These are phyloP conservation scores for Aspergillus taichungensis DNA, from an alignment of 495 filamentous ascomycete genomes.

Conservation along the genomic window DNA sequence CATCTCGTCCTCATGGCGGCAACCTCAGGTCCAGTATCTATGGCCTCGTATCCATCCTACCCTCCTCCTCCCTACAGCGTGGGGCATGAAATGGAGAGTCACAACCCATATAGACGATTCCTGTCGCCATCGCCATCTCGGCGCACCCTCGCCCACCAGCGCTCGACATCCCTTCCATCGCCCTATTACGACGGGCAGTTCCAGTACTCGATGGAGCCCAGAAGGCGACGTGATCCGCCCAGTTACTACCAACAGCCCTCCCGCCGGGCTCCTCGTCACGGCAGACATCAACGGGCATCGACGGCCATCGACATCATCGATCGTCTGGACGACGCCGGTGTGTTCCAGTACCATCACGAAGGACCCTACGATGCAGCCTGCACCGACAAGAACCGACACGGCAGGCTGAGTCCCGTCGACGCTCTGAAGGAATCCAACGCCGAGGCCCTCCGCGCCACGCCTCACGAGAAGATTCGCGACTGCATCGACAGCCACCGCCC, in stretches of 20 bases:
- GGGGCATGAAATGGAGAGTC: constrained; percentile 16
- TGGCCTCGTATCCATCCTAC: constrained; percentile 5
- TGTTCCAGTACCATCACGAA: constrained; percentile 72
- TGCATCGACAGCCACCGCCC: constrained; percentile 67
- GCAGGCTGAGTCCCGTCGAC: constrained; percentile 59
- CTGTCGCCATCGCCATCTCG: constrained; percentile 23
- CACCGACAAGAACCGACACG: constrained; percentile 57
- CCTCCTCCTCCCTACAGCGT: constrained; percentile 1
- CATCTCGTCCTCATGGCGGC: constrained; percentile 1
- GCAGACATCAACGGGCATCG: constrained; percentile 15
- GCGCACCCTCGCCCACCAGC: constrained; percentile 14
- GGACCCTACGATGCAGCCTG: constrained; percentile 87
- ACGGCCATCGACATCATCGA: constrained; percentile 76
- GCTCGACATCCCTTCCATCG: constrained; percentile 24
- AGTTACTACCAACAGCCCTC: constrained; percentile 10
- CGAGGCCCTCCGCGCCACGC: constrained; percentile 76
- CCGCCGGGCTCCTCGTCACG: constrained; percentile 10
- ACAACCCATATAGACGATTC: constrained; percentile 32
- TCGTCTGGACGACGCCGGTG: constrained; percentile 55
- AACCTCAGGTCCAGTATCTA: background rate
- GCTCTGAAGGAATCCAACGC: constrained; percentile 66
- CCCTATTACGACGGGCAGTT: constrained; percentile 21
- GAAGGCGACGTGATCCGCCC: constrained; percentile 12
- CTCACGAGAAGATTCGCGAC: constrained; percentile 69
- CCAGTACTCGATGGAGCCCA: constrained; percentile 25